Conservation (phyloP, 495 filamentous ascomycete species). For the Pyronema omphalodes region DNA sequence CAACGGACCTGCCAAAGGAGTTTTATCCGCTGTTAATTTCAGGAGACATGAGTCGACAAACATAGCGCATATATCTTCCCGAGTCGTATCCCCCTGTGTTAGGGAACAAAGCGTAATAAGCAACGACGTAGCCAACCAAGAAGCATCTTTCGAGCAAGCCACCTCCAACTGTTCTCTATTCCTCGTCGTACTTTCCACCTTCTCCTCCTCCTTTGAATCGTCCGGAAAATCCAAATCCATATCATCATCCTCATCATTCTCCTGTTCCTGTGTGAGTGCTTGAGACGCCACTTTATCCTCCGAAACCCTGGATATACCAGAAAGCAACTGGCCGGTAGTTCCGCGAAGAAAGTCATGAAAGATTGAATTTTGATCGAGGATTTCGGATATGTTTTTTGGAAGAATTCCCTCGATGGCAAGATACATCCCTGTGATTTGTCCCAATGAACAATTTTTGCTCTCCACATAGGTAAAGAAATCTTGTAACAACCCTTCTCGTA, state of each 20-base stretch:
- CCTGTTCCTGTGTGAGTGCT: slow-evolving; percentile 2
- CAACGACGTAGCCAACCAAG: slow-evolving; percentile 18
- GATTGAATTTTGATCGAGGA: slow-evolving; percentile 13
- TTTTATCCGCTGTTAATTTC: too few relatives aligned
- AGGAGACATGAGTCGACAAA: slow-evolving; percentile 14
- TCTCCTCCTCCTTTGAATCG: slow-evolving; percentile 28
- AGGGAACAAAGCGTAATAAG: slow-evolving; percentile 15
- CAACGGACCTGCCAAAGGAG: slow-evolving; percentile 10
- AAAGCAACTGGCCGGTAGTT: slow-evolving; percentile 23
- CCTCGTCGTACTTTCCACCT: slow-evolving; percentile 26
- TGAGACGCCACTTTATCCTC: slow-evolving; percentile 25
- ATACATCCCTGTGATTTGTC: slow-evolving; percentile 19
- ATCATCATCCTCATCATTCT: slow-evolving; percentile 27
- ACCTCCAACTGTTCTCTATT: slow-evolving; percentile 30
- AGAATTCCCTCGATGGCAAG: slow-evolving; percentile 15
- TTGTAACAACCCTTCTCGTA: slow-evolving; percentile 3
- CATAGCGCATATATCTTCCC: slow-evolving; percentile 6
- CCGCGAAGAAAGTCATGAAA: slow-evolving; percentile 6
- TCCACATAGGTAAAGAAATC: slow-evolving; percentile 11
- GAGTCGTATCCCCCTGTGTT: slow-evolving; percentile 4
- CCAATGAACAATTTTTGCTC: slow-evolving; percentile 14
- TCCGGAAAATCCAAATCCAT: slow-evolving; percentile 52
- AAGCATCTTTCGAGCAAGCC: slow-evolving; percentile 36
- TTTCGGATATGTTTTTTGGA: slow-evolving; percentile 14
- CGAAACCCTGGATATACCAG: slow-evolving; percentile 30